Percentiles rank a stretch among this genome's conserved stretches.
These are phyloP conservation scores for Nymphaea colorata DNA, from an alignment of 164 flowering plant genomes.

Conservation along the genomic window DNA sequence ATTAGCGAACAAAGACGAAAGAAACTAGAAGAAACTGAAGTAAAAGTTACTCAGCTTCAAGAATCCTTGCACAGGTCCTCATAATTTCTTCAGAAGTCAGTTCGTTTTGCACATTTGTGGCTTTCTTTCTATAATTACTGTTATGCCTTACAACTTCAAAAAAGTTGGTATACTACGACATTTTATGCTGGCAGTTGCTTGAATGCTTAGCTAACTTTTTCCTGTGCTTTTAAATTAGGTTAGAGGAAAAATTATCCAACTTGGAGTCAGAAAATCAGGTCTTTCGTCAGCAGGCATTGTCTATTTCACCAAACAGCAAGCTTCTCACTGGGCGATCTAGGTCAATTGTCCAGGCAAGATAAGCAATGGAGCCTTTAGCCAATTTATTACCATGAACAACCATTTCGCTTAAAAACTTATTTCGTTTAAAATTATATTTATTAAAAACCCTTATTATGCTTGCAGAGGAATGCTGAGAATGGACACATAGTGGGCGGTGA, in stretches of 20 bases:
- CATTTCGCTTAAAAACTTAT: not conserved
- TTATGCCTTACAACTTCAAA: not conserved
- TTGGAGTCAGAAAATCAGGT: constrained; percentile 95
- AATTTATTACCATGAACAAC: too few species aligned
- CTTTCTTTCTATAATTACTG: not conserved
- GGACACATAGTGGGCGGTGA: constrained; percentile 31
- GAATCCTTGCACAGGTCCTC: constrained; percentile 58
- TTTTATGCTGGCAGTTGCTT: too few species aligned
- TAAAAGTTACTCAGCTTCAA: constrained; percentile 56
- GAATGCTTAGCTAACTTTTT: too few species aligned
- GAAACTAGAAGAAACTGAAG: constrained; percentile 67
- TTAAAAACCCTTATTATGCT: constrained; percentile 8
- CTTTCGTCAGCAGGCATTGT: constrained; percentile 88
- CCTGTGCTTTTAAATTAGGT: constrained; percentile 26
- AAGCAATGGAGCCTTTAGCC: not conserved
- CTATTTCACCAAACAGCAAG: constrained; percentile 74
- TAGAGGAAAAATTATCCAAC: constrained; percentile 86
- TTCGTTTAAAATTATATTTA: too few species aligned
- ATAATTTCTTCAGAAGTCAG: not conserved
- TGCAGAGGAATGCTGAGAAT: constrained; percentile 52
- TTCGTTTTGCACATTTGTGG: not conserved
- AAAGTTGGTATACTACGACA: too few species aligned
- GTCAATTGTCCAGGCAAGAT: constrained; percentile 71
- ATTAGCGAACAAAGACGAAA: constrained; percentile 43
- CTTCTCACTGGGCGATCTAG: constrained; percentile 73